Evolutionary conservation across 2,329 filamentous ascomycete genomes (phyloP), one percentile per base, ranked within the genome.

Genomic region (Pestalotiopsis sp.): DNA sequence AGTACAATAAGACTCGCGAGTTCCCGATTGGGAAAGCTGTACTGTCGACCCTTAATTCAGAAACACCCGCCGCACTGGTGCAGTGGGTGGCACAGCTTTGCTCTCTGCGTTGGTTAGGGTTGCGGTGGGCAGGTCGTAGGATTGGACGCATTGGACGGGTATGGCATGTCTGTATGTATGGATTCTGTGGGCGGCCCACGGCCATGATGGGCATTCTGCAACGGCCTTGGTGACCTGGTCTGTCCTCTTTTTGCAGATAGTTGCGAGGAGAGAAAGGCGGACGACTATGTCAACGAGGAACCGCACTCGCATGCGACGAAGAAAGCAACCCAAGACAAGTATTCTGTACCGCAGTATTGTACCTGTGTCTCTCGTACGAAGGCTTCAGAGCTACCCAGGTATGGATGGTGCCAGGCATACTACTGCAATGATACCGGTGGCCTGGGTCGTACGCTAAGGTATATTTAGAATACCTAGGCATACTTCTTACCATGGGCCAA

Each of bases 21-120:
- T 57, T 63, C 58, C 31, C 61, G 20, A 45, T 67, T 41, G 59
- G 59, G 68, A 41, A 56, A 56, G 9, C 64, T 69, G 68, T 69
- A 69, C 23, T 31, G 36, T 67, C 61, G 52, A 64, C 64, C 31
- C 39, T 52, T n/a, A 25, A 57, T 66, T 49, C n/a, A 23, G 20
- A 61, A 31, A 20, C 57, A 38, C 56, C 12, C 67, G 45, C 31
- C 41, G 36, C 64, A 23, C 41, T 41, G 7, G 56, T 49, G 36
- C 65, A 61, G 56, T 61, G 31, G 7, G 56, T 61, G 65, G 59
- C 59, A 62, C 59, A 36, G 59, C 36, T 36, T 36, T 36, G 31
- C 31, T 36, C 31, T 36, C 31, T 36, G 31, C 31, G 31, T 36
- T 36, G 31, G 31, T 36, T 36, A 36, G 31, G 59, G 38, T 63